phyloP scores from a whole-genome alignment of 2,329 filamentous ascomycete genomes.

The Mollisia scopiformis region DNA sequence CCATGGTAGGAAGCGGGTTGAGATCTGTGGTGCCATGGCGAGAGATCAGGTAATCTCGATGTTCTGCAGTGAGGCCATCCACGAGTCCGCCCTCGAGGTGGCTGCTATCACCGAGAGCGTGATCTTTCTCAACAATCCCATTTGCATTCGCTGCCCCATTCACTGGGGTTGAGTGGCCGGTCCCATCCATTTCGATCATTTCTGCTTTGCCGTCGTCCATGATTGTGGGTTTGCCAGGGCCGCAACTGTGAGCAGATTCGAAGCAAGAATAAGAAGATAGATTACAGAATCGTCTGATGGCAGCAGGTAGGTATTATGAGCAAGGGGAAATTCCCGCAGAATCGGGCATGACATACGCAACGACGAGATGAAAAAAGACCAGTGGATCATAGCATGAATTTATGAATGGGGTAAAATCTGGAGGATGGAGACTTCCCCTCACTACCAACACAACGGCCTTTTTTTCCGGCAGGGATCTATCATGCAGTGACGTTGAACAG shows the following conservation, averaged over 20 bases:
- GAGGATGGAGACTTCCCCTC: neutral
- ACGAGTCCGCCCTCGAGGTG: neutral
- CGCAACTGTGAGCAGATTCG: neutral
- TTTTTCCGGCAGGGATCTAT: neutral
- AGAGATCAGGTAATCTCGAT: slow-evolving; percentile 50
- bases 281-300: neutral
- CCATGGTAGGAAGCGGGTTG: slow-evolving; percentile 52
- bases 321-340: neutral
- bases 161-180: neutral
- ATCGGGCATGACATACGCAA: neutral
- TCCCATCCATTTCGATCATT: neutral
- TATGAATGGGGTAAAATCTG: neutral
- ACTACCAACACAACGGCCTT: neutral
- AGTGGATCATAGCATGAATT: neutral
- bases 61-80: slow-evolving; percentile 30
- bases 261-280: neutral
- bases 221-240: neutral
- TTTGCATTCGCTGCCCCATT: neutral
- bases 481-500: neutral
- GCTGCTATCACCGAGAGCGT: neutral
- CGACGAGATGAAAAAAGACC: neutral
- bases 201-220: neutral
- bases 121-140: neutral
- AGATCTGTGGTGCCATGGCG: slow-evolving; percentile 56
- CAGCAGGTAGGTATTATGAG: neutral